Conservation (phyloP, 768 basidiomycete species). For the Auricularia auricula-judae region DNA sequence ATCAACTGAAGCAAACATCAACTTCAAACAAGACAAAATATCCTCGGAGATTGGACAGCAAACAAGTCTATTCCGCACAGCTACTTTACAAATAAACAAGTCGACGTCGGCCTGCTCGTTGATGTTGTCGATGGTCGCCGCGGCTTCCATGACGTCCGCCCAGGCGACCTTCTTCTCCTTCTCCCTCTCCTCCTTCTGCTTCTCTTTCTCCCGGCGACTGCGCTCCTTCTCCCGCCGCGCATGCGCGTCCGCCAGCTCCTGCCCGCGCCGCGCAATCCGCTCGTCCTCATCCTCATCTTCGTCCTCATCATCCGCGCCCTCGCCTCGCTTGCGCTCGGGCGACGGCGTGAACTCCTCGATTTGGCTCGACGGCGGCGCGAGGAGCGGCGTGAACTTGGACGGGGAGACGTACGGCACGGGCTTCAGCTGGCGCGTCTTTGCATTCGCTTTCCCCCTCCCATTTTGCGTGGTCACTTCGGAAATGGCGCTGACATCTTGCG, state of each 20-base stretch:
- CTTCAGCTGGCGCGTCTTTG: background rate
- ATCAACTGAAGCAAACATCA: no score
- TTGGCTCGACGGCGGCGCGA: background rate
- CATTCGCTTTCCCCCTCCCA: no score
- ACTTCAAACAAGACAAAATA: no score
- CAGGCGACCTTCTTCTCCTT: background rate
- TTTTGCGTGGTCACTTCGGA: no score
- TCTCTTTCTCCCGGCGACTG: background rate
- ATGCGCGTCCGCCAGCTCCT: background rate
- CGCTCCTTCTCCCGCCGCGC: background rate
- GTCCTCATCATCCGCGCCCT: background rate
- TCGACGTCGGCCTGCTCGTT: background rate
- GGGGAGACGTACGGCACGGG: background rate
- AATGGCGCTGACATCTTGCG: no score
- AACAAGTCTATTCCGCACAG: no score
- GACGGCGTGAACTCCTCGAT: background rate
- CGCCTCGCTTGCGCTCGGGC: background rate
- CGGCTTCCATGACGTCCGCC: background rate
- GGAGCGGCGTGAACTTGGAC: background rate
- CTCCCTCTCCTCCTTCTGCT: background rate
- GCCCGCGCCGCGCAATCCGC: background rate
- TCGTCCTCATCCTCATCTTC: background rate
- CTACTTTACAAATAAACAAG: background rate
- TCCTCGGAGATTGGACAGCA: no score
- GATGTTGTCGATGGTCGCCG: background rate